A percentile compares a stretch with the other conserved stretches of the same genome.
phyloP scores from a whole-genome alignment of 441 rosid species.

The Biscutella laevigata region DNA sequence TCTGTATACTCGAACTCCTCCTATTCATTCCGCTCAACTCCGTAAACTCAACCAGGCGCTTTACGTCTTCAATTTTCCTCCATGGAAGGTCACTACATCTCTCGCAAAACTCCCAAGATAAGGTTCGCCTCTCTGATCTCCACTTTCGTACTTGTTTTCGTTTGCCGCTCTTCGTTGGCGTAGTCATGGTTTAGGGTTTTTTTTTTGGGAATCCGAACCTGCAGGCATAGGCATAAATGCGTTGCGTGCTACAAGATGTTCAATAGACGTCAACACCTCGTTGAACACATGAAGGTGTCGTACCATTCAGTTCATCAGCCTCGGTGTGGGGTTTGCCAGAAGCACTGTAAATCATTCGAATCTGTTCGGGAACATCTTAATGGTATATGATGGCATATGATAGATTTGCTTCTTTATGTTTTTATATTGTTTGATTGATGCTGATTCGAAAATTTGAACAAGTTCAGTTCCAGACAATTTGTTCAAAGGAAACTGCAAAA shows the following conservation, averaged over 20 bases:
- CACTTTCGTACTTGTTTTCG: too few relatives aligned
- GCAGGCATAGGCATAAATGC: conserved; percentile 61
- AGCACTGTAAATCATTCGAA: conserved; percentile 60
- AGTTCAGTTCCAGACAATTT: conserved; percentile 35
- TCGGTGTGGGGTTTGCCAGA: conserved; percentile 47
- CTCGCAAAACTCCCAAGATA: neutral
- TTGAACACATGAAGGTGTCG: conserved; percentile 63
- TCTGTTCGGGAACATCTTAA: conserved; percentile 55
- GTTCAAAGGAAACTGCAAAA: conserved; percentile 37
- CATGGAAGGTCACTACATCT: neutral
- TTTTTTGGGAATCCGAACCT: neutral
- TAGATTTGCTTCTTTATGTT: neutral
- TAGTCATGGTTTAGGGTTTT: too few relatives aligned
- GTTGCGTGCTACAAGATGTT: conserved; percentile 64
- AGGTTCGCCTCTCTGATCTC: conserved; percentile 18
- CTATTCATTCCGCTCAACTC: too few relatives aligned
- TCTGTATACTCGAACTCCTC: too few relatives aligned
- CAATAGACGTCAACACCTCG: conserved; percentile 54
- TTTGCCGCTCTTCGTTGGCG: too few relatives aligned
- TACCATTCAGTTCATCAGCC: conserved; percentile 69
- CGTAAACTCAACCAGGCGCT: too few relatives aligned
- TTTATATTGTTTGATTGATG: neutral
- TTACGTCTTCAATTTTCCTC: too few relatives aligned
- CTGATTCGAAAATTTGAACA: neutral
- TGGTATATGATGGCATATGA: conserved; percentile 21